Percentiles rank a stretch among this genome's conserved stretches.
phyloP scores from a whole-genome alignment of 106 monocot species.

The Allium sativum region DNA sequence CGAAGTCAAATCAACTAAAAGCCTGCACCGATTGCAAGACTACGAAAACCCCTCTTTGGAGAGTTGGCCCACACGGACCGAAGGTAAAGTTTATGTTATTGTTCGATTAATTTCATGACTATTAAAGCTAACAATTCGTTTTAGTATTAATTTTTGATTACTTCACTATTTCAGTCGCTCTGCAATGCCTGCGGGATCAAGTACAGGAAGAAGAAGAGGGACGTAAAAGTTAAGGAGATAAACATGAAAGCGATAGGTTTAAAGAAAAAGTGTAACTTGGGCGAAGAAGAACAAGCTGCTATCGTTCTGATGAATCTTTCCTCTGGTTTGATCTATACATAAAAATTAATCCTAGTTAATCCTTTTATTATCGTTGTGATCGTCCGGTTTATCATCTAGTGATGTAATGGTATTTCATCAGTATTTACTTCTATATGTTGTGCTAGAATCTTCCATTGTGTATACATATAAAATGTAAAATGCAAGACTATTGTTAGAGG shows the following conservation, averaged over 20 bases:
- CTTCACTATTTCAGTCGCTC: constrained; percentile 13
- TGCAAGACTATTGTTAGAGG: too few species aligned
- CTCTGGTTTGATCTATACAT: constrained; percentile 14
- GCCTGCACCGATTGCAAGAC: constrained; percentile 20
- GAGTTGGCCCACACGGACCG: constrained; percentile 19
- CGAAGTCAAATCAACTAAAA: constrained; percentile 5
- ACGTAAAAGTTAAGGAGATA: constrained; percentile 6
- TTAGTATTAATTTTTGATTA: neutral
- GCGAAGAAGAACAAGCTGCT: constrained; percentile 17
- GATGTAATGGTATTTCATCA: too few species aligned
- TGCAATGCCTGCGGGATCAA: constrained; percentile 25
- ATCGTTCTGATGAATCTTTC: constrained; percentile 15
- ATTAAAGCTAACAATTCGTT: neutral
- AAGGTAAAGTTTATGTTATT: constrained; percentile 2
- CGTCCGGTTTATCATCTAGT: too few species aligned
- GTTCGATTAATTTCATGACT: neutral
- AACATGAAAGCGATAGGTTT: constrained; percentile 13
- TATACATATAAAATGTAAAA: too few species aligned
- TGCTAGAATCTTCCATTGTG: too few species aligned
- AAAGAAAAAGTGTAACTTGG: constrained; percentile 6
- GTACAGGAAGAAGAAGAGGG: constrained; percentile 23
- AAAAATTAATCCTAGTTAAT: neutral
- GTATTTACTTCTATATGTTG: too few species aligned
- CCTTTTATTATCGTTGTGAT: too few species aligned
- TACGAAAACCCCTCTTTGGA: constrained; percentile 21